Base-by-base conservation (phyloP, 2,329 filamentous ascomycete species). In the Talaromyces pinophilus region DNA sequence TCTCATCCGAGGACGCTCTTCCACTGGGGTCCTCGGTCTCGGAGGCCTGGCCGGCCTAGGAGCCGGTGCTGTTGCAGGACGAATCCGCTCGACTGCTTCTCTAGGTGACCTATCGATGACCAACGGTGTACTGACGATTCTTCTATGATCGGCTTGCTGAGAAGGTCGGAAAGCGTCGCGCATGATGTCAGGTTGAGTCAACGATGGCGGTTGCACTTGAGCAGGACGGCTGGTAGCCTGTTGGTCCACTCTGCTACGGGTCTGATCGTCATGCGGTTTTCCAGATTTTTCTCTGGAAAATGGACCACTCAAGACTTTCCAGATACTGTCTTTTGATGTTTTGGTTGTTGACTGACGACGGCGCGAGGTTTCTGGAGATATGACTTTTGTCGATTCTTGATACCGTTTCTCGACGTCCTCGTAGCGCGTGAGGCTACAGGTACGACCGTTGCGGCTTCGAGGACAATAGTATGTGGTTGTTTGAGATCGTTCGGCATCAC, bases 401-500 rank as follows among this genome's bases (percentile, higher is more conserved):
- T 69, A 71, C 15, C 68, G 63, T 64, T 70, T 66, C 38, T 65
- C 67, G 59, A 61, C 61, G 35, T 72, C 64, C 48, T 69, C 63
- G 15, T 68, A 19, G 42, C 65, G 62, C 35, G 67, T 66, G 22
- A 65, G 66, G 30, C 50, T 66, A 67, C 66, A 69, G 59, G 69
- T 59, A 28, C 63, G 57, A 28, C 48, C 59, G 22, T 67, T 63
- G 55, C 68, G 64, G 44, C 63, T 70, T 48, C 69, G 67, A 44
- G 68, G 25, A 57, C 69, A 69, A 42, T 63, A 66, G 63, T 67
- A 69, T 55, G 70, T 70, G 15, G 69, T 62, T 55, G 69, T 69
- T 68, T 66, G 72, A 44, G 62, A 72, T 62, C 70, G 71, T 40
- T 69, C 63, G 65, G 72, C 69, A 57, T 70, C 68, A 55, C 66